These are phyloP conservation scores for Gymnopilus junonius DNA, from an alignment of 768 basidiomycete genomes.

Conservation along the genomic window DNA sequence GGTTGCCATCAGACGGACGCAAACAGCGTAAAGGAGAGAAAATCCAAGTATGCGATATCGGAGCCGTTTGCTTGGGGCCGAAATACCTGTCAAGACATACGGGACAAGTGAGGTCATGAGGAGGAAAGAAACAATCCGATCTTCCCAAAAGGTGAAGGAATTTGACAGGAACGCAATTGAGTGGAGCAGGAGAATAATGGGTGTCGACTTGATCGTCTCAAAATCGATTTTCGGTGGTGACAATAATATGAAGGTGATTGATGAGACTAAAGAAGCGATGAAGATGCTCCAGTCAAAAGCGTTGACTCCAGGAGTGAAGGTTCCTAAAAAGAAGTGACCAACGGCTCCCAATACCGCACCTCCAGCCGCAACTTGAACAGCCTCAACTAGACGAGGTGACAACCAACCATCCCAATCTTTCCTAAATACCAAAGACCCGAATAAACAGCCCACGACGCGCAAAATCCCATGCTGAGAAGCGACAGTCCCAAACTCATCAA, in stretches of 20 bases:
- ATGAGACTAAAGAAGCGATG: slow-evolving; percentile 49
- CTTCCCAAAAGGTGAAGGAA: slow-evolving; percentile 99
- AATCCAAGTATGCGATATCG: slow-evolving; percentile 79
- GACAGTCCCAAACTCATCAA: slow-evolving; percentile 77
- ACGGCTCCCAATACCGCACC: slow-evolving; percentile 42
- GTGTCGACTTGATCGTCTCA: slow-evolving; percentile 32
- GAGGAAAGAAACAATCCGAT: slow-evolving; percentile 78
- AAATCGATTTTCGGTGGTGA: slow-evolving; percentile 40
- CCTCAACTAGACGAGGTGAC: slow-evolving; percentile 30
- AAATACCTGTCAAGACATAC: slow-evolving; percentile 59
- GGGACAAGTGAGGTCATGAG: slow-evolving; percentile 67
- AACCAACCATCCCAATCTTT: slow-evolving; percentile 51
- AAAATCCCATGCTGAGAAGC: slow-evolving; percentile 58
- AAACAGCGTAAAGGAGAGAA: slow-evolving; percentile 63
- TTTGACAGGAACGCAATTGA: slow-evolving; percentile 84
- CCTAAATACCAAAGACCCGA: slow-evolving; percentile 42
- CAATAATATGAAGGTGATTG: slow-evolving; percentile 46
- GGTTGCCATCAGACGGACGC: slow-evolving; percentile 74
- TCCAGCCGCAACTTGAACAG: slow-evolving; percentile 38
- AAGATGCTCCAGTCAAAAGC: slow-evolving; percentile 57
- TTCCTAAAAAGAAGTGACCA: slow-evolving; percentile 32
- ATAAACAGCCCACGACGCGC: slow-evolving; percentile 62
- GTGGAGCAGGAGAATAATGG: slow-evolving; percentile 68
- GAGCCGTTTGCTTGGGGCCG: slow-evolving; percentile 70
- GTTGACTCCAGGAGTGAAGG: slow-evolving; percentile 50